Evolutionary conservation across 1,284 basidiomycete genomes (phyloP).

Genomic region (Apiotrichum domesticum): DNA sequence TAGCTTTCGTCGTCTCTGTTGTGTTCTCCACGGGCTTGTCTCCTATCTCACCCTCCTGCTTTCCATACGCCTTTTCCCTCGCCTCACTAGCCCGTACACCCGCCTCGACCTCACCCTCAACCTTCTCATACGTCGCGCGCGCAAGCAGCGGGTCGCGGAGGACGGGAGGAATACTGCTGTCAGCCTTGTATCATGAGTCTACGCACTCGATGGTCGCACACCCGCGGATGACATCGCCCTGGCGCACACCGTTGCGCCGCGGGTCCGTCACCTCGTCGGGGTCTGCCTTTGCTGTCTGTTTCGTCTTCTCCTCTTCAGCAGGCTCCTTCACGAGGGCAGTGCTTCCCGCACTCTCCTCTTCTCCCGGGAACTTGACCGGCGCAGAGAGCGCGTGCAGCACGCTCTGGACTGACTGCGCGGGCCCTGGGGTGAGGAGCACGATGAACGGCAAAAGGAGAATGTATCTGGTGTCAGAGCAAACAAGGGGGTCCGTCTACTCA

Average conservation of each 20-base stretch:
- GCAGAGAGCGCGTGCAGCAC: slow-evolving; percentile 42
- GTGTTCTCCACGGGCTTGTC: not conserved
- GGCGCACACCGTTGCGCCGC: slow-evolving; percentile 28
- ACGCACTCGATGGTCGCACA: slow-evolving; percentile 43
- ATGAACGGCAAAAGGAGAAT: slow-evolving; percentile 37
- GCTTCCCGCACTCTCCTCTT: slow-evolving; percentile 7
- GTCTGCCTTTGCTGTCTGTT: slow-evolving; percentile 3
- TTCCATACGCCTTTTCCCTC: slow-evolving; percentile 8
- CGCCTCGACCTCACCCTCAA: slow-evolving; percentile 36
- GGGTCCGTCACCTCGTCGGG: slow-evolving; percentile 12
- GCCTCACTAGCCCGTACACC: slow-evolving; percentile 25
- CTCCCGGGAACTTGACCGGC: slow-evolving; percentile 31
- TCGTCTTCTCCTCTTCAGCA: slow-evolving; percentile 14
- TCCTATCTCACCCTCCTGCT: not conserved
- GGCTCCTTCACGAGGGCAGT: not conserved
- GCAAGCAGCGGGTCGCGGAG: slow-evolving; percentile 28
- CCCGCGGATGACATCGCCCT: slow-evolving; percentile 41
- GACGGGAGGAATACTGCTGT: slow-evolving; percentile 31
- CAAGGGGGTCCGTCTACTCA: slow-evolving; percentile 18
- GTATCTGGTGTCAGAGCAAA: slow-evolving; percentile 22
- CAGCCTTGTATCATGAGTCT: not conserved
- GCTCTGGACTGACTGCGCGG: slow-evolving; percentile 32
- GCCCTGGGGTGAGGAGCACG: slow-evolving; percentile 39
- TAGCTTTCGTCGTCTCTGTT: too few species aligned
- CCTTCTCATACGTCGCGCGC: slow-evolving; percentile 33